Evolutionary conservation across 306 rosid genomes (phyloP).

Genomic region (Ormosia semicastrata): DNA sequence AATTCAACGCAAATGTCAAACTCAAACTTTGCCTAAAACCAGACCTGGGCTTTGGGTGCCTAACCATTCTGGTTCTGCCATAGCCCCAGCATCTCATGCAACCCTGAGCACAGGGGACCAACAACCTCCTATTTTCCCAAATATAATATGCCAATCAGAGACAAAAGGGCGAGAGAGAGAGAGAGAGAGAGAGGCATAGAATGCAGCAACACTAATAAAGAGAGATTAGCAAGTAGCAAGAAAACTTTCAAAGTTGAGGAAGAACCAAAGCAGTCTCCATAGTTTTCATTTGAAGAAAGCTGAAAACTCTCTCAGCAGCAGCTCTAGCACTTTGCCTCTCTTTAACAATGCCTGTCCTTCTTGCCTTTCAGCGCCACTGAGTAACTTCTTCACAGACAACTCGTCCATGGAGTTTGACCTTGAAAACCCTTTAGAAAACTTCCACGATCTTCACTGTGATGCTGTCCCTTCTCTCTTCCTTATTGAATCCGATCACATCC

Average conservation of each 20-base stretch:
- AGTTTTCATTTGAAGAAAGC: constrained; percentile 35
- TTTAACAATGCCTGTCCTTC: constrained; percentile 33
- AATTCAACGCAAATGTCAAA: constrained; percentile 6
- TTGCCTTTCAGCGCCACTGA: constrained; percentile 27
- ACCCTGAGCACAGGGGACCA: constrained; percentile 17
- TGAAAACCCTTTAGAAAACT: constrained; percentile 63
- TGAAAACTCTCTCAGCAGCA: background rate
- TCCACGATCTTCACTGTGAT: constrained; percentile 30
- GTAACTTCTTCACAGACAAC: background rate
- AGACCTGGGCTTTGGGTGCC: background rate
- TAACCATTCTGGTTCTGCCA: constrained; percentile 34
- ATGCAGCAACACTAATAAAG: constrained; percentile 25
- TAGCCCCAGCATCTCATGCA: constrained; percentile 16
- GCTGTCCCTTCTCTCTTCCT: constrained; percentile 44
- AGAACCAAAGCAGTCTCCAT: constrained; percentile 29
- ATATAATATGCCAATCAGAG: constrained; percentile 18
- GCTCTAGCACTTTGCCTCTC: constrained; percentile 23
- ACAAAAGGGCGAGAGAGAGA: background rate
- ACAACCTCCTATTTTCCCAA: constrained; percentile 17
- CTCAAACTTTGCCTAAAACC: background rate
- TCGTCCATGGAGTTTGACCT: constrained; percentile 68
- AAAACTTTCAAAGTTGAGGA: background rate
- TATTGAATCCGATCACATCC: constrained; percentile 63
- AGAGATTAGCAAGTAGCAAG: constrained; percentile 26
- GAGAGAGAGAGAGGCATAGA: background rate